These are phyloP conservation scores for Plasmodium blacklocki DNA, from an alignment of 169 alveolate genomes.

Conservation along the genomic window DNA sequence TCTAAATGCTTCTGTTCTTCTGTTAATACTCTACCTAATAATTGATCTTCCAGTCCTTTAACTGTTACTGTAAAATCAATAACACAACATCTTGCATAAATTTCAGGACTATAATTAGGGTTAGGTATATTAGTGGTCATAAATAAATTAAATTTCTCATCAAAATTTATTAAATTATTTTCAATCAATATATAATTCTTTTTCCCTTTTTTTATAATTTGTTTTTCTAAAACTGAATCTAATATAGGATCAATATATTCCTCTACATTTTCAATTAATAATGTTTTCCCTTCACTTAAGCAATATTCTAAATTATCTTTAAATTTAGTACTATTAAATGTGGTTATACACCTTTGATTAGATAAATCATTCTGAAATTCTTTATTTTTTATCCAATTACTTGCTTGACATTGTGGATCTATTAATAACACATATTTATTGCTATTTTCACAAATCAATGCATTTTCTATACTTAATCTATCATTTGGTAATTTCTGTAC, in stretches of 20 bases:
- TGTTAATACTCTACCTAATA: slow-evolving; percentile 95
- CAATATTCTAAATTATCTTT: slow-evolving; percentile 94
- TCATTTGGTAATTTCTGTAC: slow-evolving; percentile 87
- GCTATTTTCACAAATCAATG: slow-evolving; percentile 84
- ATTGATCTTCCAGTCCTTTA: slow-evolving; percentile 95
- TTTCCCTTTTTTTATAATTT: slow-evolving; percentile 91
- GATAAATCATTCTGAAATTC: slow-evolving; percentile 83
- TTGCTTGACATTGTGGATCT: slow-evolving; percentile 90
- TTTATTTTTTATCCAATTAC: slow-evolving; percentile 85
- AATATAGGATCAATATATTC: slow-evolving; percentile 96
- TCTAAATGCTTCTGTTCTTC: slow-evolving; percentile 95
- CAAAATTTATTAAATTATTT: slow-evolving; percentile 93
- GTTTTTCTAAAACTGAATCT: slow-evolving; percentile 96
- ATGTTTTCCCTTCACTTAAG: slow-evolving; percentile 93
- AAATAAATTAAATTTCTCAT: slow-evolving; percentile 94
- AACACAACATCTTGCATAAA: slow-evolving; percentile 96
- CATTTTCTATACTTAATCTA: slow-evolving; percentile 87
- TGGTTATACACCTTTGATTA: slow-evolving; percentile 90
- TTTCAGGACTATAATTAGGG: slow-evolving; percentile 97
- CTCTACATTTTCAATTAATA: slow-evolving; percentile 96
- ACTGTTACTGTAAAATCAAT: slow-evolving; percentile 98
- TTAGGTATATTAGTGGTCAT: slow-evolving; percentile 96
- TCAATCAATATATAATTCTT: slow-evolving; percentile 91
- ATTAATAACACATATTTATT: slow-evolving; percentile 87
- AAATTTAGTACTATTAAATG: slow-evolving; percentile 88